Base-by-base conservation (phyloP, 257 asterid species). In the Gardenia jasminoides region DNA sequence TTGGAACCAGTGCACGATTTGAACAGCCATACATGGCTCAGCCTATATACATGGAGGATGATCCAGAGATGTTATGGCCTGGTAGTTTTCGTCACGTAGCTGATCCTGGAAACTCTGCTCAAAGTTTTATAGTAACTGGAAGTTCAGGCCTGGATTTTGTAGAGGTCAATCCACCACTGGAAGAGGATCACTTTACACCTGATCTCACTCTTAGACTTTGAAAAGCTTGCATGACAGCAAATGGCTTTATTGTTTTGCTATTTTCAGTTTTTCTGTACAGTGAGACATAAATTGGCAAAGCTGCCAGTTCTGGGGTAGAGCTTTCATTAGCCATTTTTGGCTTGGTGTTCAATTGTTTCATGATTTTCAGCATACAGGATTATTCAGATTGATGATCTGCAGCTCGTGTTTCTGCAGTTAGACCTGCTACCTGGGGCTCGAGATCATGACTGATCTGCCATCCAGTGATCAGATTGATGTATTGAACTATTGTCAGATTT, bases 141-240 rank as follows among this genome's bases (percentile, higher is more conserved):
- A 67, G 75, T 68, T 81, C 88, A 17, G 73, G 61, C 43, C 79
- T 52, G 73, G 81, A 64, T 36, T 80, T 75, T 79, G 77, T 74
- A 56, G 85, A 82, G 76, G 44, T 77, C 74, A 76, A 78, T 26
- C 28, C 81, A 20, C 48, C 75, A 48, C 36, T 81, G 15, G 80
- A 78, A 16, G 78, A 80, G 43, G 87, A 83, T 68, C 81, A 83
- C 31, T 75, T 82, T 30, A 59, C 72, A n/a, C 89, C 88, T 7
- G 95, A 90, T 71, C 95, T 89, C 68, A 87, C 93, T 3, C 89
- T 90, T 56, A 86, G 87, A 70, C 95, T 90, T 48, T 90, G 85
- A 88, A 28, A 75, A 48, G 70, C 62, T 44, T 39, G 66, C 66
- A 75, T 82, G 77, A 78, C 77, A 47, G 77, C 44, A 68, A 78